Evolutionary conservation across 768 basidiomycete genomes (phyloP), one percentile per base, ranked within the genome.

Genomic region (Phlebiopsis gigantea): DNA sequence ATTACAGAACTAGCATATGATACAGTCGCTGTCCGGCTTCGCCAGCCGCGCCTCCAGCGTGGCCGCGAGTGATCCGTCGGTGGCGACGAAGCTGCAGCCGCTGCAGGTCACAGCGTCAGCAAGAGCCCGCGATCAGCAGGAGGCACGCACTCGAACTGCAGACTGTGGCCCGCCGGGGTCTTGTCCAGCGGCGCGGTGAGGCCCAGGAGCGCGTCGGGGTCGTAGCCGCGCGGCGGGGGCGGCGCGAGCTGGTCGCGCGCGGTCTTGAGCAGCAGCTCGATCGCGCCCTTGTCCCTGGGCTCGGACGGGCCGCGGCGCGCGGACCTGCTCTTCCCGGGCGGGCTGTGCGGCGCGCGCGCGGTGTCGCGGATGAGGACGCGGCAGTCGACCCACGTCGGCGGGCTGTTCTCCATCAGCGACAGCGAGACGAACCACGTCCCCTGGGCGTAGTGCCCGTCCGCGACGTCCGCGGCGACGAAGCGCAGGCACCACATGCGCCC

Each of bases 401-500:
- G 77, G 56, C 84, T 84, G 50, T 79, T 72, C 52, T 82, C 80
- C 5, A 80, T 69, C 4, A 87, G 66, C 0, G 74, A 73, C 1
- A 87, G 77, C 0, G 73, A 69, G 29, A 85, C 71, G 39, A 77
- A 73, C 83, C 72, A 66, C 17, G 63, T 58, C 17, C 66, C 65
- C 26, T 46, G 25, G 25, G 44, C 31, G 15, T 49, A 31, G 4
- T 53, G 5, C 9, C 44, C 15, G 21, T 17, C 50, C 21, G 34
- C 31, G 1, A 39, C 29, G 22, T 47, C 55, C 14, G 51, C 60
- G 8, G 71, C 63, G 30, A 68, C 44, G 62, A 85, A 85, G 3
- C 64, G 63, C 19, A 84, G 62, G n/a, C 68, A 63, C 82, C 82
- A 87, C 72, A 85, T 73, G 2, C 85, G 77, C 48, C 77, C 83